These are phyloP conservation scores for Blastomyces silverae DNA, from an alignment of 2,329 filamentous ascomycete species.

Conservation along the genomic window DNA sequence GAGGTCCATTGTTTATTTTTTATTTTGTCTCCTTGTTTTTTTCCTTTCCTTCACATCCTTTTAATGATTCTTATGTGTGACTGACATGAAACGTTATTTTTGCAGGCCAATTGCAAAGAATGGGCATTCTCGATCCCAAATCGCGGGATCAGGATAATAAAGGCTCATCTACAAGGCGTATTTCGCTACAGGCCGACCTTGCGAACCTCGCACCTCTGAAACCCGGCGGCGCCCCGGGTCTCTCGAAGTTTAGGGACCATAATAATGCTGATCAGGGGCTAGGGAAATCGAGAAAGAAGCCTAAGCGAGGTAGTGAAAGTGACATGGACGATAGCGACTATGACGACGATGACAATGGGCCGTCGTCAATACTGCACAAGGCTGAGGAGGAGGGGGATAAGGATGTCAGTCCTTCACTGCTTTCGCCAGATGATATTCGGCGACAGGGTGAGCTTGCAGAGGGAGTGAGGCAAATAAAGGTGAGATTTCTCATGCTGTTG, in stretches of 20 bases:
- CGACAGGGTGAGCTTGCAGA: constrained; percentile 57
- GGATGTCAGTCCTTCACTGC: constrained; percentile 37
- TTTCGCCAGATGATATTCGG: constrained; percentile 57
- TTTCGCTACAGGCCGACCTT: constrained; percentile 78
- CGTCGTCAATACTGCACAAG: constrained; percentile 53
- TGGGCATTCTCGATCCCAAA: constrained; percentile 69
- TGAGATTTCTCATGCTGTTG: constrained; percentile 32
- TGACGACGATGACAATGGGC: constrained; percentile 68
- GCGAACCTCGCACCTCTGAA: constrained; percentile 77
- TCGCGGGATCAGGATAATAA: constrained; percentile 57
- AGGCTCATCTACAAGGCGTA: constrained; percentile 62
- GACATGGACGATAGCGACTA: constrained; percentile 55
- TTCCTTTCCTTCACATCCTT: not conserved
- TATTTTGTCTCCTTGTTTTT: not conserved
- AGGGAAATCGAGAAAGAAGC: constrained; percentile 58
- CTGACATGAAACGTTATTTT: constrained; percentile 9
- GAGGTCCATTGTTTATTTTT: not conserved
- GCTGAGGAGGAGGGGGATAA: constrained; percentile 54
- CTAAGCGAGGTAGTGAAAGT: constrained; percentile 48
- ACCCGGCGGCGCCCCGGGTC: constrained; percentile 79
- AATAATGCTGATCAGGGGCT: constrained; percentile 42
- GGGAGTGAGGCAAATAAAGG: constrained; percentile 60
- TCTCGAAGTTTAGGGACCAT: constrained; percentile 76
- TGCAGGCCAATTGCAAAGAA: constrained; percentile 87
- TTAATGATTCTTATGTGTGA: constrained; percentile 2